Evolutionary conservation across 164 flowering plant species (phyloP).

Genomic region (Umbellularia californica): DNA sequence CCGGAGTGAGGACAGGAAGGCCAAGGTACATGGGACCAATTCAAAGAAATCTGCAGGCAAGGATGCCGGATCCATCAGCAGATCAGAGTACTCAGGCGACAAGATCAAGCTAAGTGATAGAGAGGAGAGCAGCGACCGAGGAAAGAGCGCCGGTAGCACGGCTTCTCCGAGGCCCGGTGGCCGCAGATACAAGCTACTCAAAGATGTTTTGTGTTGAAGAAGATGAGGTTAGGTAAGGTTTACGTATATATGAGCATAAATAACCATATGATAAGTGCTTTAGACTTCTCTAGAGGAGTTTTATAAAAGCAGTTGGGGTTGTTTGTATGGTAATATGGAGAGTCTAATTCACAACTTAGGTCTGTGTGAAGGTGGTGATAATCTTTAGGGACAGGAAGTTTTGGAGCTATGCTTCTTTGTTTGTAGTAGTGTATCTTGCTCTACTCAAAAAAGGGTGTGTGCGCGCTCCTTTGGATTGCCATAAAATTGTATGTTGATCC

Average conservation of each 20-base stretch:
- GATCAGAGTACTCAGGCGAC: conserved; percentile 5
- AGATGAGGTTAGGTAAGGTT: background rate
- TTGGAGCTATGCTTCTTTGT: too few species aligned
- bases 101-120: conserved; percentile 31
- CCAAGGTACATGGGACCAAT: conserved; percentile 17
- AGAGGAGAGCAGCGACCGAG: conserved; percentile 29
- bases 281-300: too few species aligned
- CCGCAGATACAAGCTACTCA: conserved; percentile 94
- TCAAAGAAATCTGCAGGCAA: conserved; percentile 22
- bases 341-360: too few species aligned
- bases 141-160: conserved; percentile 34
- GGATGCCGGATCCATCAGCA: conserved; percentile 5
- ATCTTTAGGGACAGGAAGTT: too few species aligned
- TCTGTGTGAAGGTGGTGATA: too few species aligned
- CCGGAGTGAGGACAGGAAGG: conserved; percentile 47
- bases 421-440: too few species aligned
- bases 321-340: too few species aligned
- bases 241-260: background rate
- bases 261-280: background rate
- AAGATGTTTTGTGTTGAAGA: conserved; percentile 89
- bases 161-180: conserved; percentile 68
- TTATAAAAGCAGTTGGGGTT: too few species aligned
- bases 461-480: too few species aligned
- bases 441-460: too few species aligned
- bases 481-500: too few species aligned